A percentile compares a stretch with the other conserved stretches of the same genome.
Evolutionary conservation across 768 basidiomycete genomes (phyloP).

Genomic region (Boletus reticuloceps): DNA sequence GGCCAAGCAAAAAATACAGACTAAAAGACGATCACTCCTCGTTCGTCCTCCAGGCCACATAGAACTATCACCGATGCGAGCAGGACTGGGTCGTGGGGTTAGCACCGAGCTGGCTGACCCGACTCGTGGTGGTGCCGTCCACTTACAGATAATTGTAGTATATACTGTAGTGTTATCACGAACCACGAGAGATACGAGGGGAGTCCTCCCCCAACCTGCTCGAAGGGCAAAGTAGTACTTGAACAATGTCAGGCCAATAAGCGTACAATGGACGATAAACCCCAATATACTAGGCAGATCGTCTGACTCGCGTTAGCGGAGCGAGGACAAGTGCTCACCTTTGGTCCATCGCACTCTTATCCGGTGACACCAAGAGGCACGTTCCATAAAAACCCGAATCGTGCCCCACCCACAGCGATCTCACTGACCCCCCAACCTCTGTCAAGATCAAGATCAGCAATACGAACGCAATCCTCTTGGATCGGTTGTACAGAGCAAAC

Average conservation of each 20-base stretch:
- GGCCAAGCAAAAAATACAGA: not conserved
- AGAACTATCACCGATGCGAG: not conserved
- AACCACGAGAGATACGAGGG: slow-evolving; percentile 20
- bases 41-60: not conserved
- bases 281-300: slow-evolving; percentile 8
- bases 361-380: slow-evolving; percentile 3
- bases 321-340: not conserved
- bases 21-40: not conserved
- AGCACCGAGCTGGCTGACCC: not conserved
- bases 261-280: slow-evolving; percentile 11
- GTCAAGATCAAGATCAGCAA: slow-evolving; percentile 1
- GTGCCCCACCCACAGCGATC: not conserved
- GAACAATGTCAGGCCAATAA: slow-evolving; percentile 15
- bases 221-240: slow-evolving; percentile 16
- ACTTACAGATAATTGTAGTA: slow-evolving; percentile 8
- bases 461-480: slow-evolving; percentile 7
- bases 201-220: slow-evolving; percentile 15
- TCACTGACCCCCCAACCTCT: slow-evolving; percentile 1
- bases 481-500: slow-evolving; percentile 18
- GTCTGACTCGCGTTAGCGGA: not conserved
- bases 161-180: slow-evolving; percentile 15
- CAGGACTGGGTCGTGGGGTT: not conserved
- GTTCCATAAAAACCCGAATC: not conserved
- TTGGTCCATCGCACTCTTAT: not conserved
- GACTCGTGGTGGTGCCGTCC: too few relatives aligned